Conservation (phyloP, 192 early-diverging fungal species). For the Geranomyces variabilis region DNA sequence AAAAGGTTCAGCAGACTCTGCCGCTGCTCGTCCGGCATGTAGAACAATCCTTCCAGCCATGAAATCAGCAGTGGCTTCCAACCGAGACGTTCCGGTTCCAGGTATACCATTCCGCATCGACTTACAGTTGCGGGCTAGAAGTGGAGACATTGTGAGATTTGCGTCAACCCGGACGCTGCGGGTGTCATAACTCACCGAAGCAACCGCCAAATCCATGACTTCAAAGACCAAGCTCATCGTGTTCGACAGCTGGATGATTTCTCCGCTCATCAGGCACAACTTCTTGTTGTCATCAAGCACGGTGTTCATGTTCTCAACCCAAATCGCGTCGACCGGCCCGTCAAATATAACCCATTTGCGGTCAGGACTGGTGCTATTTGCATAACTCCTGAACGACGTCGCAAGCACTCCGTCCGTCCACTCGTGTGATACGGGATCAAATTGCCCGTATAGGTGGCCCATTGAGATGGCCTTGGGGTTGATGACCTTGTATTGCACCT, state of each 20-base stretch:
- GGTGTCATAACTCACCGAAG: slow-evolving; percentile 48
- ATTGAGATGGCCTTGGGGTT: slow-evolving; percentile 68
- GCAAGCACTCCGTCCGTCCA: slow-evolving; percentile 69
- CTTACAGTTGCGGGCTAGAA: slow-evolving; percentile 61
- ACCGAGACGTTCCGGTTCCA: slow-evolving; percentile 63
- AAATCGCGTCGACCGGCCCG: slow-evolving; percentile 65
- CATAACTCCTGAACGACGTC: slow-evolving; percentile 56
- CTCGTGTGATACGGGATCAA: slow-evolving; percentile 65
- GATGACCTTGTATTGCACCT: slow-evolving; percentile 58
- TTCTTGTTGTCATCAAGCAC: slow-evolving; percentile 70
- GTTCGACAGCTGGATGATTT: slow-evolving; percentile 68
- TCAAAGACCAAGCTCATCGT: slow-evolving; percentile 70
- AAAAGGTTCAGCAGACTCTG: slow-evolving; percentile 47
- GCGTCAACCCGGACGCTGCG: too few relatives aligned
- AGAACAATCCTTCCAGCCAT: slow-evolving; percentile 53
- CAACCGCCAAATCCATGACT: slow-evolving; percentile 70
- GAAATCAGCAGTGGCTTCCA: slow-evolving; percentile 58
- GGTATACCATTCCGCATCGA: slow-evolving; percentile 69
- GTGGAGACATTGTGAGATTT: not conserved
- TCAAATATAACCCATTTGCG: slow-evolving; percentile 71
- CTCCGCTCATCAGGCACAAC: slow-evolving; percentile 65
- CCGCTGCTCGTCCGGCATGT: slow-evolving; percentile 34
- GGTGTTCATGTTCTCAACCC: slow-evolving; percentile 72
- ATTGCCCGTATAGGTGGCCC: slow-evolving; percentile 66
- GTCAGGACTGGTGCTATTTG: slow-evolving; percentile 55